phyloP scores from a whole-genome alignment of 352 stramenopile genomes.

The Globisporangium emineosum region DNA sequence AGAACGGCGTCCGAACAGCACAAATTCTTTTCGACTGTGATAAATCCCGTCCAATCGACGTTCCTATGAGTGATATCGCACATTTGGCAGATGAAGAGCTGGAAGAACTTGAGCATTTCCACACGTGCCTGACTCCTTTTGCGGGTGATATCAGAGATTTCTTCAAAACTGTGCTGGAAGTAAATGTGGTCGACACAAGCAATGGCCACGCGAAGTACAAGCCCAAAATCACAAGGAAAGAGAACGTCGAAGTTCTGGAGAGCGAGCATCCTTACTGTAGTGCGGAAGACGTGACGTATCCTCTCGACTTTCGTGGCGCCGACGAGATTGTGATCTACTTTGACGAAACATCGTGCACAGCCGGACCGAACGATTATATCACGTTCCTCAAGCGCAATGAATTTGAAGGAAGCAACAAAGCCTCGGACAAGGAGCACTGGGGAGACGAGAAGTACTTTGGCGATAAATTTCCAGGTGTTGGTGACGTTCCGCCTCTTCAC shows the following conservation, averaged over 20 bases:
- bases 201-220: slow-evolving; percentile 24
- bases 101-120: slow-evolving; percentile 31
- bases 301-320: slow-evolving; percentile 62
- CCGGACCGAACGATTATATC: slow-evolving; percentile 75
- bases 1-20: slow-evolving; percentile 36
- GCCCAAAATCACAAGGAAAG: slow-evolving; percentile 50
- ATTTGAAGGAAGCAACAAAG: slow-evolving; percentile 13
- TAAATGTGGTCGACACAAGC: slow-evolving; percentile 12
- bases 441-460: slow-evolving; percentile 77
- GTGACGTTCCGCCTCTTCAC: slow-evolving; percentile 44
- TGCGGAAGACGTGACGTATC: slow-evolving; percentile 62
- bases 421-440: slow-evolving; percentile 39
- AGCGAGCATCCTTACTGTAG: slow-evolving; percentile 68
- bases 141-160: slow-evolving; percentile 25
- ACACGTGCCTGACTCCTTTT: slow-evolving; percentile 31
- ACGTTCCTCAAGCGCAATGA: slow-evolving; percentile 60
- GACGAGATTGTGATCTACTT: slow-evolving; percentile 79
- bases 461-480: slow-evolving; percentile 63
- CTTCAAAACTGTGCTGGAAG: slow-evolving; percentile 26
- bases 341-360: slow-evolving; percentile 69
- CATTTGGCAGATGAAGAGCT: slow-evolving; percentile 45
- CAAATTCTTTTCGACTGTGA: slow-evolving; percentile 73
- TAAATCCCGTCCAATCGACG: slow-evolving; percentile 40
- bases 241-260: slow-evolving; percentile 75
- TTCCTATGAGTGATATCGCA: slow-evolving; percentile 49